phyloP scores from a whole-genome alignment of 2,329 filamentous ascomycete genomes.

The Orbilia javanica region DNA sequence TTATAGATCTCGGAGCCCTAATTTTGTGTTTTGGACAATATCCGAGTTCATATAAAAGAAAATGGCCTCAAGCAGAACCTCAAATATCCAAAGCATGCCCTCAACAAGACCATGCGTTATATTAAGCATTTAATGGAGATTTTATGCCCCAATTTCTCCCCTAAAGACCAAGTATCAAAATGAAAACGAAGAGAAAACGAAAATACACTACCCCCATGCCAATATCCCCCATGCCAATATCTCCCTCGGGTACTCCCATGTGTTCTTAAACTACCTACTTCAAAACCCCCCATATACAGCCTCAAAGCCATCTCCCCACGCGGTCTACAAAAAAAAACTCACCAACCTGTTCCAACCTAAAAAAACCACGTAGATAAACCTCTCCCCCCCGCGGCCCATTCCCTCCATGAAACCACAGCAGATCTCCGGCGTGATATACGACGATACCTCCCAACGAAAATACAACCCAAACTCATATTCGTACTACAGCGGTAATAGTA shows the following conservation, averaged over 20 bases:
- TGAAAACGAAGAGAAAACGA: background rate
- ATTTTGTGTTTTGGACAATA: background rate
- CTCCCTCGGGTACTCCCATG: background rate
- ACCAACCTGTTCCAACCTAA: constrained; percentile 32
- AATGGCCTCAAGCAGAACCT: constrained; percentile 40
- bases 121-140: constrained; percentile 58
- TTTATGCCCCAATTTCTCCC: constrained; percentile 40
- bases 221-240: background rate
- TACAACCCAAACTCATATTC: constrained; percentile 14
- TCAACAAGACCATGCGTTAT: constrained; percentile 34
- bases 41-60: background rate
- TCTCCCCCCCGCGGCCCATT: background rate
- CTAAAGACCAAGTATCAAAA: constrained; percentile 31
- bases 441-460: background rate
- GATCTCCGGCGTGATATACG: constrained; percentile 56
- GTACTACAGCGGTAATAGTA: constrained; percentile 1
- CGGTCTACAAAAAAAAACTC: background rate
- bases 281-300: constrained; percentile 16
- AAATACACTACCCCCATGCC: background rate
- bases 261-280: background rate
- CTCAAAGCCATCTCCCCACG: constrained; percentile 32
- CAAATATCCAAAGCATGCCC: background rate
- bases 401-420: constrained; percentile 51
- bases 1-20: background rate
- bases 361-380: background rate